Conservation (phyloP, 1,139 yeast genomes). For the Magnusiomyces suaveolens region DNA sequence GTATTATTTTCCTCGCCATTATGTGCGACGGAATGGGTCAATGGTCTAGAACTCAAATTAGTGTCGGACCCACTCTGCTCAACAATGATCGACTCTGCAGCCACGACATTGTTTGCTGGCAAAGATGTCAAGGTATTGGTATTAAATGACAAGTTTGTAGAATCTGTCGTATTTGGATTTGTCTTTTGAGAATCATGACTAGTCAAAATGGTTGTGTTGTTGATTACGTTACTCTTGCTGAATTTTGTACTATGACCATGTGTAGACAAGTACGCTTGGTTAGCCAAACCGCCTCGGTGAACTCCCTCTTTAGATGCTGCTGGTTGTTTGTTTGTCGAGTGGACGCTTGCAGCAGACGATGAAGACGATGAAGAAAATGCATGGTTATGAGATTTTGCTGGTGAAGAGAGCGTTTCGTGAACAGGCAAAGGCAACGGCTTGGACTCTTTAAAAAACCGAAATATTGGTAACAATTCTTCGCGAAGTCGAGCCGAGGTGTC, state of each 20-base stretch:
- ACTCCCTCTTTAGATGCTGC: not conserved
- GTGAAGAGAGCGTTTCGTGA: not conserved
- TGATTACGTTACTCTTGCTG: constrained; percentile 10
- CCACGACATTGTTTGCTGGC: not conserved
- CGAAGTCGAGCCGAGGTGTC: constrained; percentile 31
- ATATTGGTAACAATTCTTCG: constrained; percentile 35
- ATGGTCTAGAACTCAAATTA: too few relatives aligned
- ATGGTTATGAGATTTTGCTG: not conserved
- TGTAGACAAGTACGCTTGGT: not conserved
- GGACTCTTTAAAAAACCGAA: constrained; percentile 34
- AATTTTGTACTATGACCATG: too few relatives aligned
- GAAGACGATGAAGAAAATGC: not conserved
- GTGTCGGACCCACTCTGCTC: too few relatives aligned
- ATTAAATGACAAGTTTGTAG: not conserved
- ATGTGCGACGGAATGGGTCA: too few relatives aligned
- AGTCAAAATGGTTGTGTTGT: too few relatives aligned
- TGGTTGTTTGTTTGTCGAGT: not conserved
- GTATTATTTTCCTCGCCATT: too few relatives aligned
- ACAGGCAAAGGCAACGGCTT: constrained; percentile 14
- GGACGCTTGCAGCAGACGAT: not conserved
- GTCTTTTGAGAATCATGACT: constrained; percentile 13
- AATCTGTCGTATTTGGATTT: too few relatives aligned
- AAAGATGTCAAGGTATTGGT: too few relatives aligned
- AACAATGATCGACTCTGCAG: not conserved
- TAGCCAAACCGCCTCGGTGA: not conserved